Evolutionary conservation across 2,329 filamentous ascomycete genomes (phyloP), one percentile per base, ranked within the genome.

Genomic region (Fusarium nematophilum): DNA sequence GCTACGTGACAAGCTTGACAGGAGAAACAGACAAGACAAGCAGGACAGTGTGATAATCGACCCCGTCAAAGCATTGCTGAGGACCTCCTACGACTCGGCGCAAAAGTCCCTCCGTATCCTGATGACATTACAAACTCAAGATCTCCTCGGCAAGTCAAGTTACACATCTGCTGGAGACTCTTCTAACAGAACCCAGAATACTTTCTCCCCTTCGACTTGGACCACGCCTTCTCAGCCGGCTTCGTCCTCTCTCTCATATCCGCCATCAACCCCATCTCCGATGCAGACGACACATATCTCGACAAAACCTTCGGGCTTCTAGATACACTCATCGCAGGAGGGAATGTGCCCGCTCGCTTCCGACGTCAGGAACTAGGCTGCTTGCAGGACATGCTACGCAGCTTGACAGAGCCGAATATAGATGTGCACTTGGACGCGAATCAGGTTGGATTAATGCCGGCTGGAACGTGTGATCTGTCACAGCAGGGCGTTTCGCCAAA

Each of bases 191-290:
- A n/a, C n/a, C 5, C 6, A 56, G 53, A 56, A 36, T 39, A 18
- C 5, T 51, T 56, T 18, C 47, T 56, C 6, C 53, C 53, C 10
- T 56, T 56, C 18, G 47, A 56, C 6, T 21, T 52, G 2, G 53
- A 56, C 10, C 29, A 38, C 8, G 49, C 49, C 11, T 56, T 52
- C 14, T 56, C 47, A 1, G 49, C 53, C 3, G 53, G 46, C 9
- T 55, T 55, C 37, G 47, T 55, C 14, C 31, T 55, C 1, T 27
- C 52, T 8, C 39, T 55, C 6, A 17, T 49, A 5, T 44, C 33
- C 6, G 45, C 52, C 6, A 27, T 55, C 5, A 38, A 50, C 10
- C 38, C 52, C 2, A 31, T 39, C 15, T 30, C 30, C 1, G 39
- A 55, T 8, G 29, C 48, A 9, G 52, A 55, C 8, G 25, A 27